phyloP scores from a whole-genome alignment of 164 flowering plant genomes.

The Kalanchoe fedtschenkoi region DNA sequence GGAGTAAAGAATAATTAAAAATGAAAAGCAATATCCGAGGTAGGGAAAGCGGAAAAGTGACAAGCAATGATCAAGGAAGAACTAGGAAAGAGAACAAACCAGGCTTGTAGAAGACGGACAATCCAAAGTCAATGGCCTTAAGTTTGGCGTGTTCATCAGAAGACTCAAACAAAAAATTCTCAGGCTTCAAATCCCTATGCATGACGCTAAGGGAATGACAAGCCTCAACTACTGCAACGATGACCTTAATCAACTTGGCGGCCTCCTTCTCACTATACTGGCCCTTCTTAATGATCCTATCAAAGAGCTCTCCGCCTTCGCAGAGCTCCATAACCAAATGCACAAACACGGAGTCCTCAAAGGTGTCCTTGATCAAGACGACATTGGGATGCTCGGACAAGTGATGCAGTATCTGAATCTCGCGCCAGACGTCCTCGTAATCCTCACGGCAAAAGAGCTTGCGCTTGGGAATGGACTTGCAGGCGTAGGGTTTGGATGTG shows the following conservation, averaged over 20 bases:
- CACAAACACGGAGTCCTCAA: constrained; percentile 15
- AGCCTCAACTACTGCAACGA: constrained; percentile 36
- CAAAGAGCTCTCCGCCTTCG: constrained; percentile 19
- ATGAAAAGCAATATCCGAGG: too few relatives aligned
- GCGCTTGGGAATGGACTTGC: constrained; percentile 18
- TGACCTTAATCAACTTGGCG: constrained; percentile 18
- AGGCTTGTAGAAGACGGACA: constrained; percentile 4
- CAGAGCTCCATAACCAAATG: constrained; percentile 7
- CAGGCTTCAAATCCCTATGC: constrained; percentile 8
- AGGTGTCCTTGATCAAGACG: constrained; percentile 17
- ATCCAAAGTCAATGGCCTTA: constrained; percentile 8
- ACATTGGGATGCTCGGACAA: constrained; percentile 20
- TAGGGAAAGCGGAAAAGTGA: too few relatives aligned
- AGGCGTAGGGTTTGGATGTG: constrained; percentile 11
- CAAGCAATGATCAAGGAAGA: not conserved
- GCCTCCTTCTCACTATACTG: constrained; percentile 22
- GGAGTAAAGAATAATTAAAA: too few relatives aligned
- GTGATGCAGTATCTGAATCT: constrained; percentile 24
- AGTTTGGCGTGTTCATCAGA: not conserved
- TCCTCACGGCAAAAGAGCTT: constrained; percentile 18
- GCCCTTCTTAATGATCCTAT: constrained; percentile 20
- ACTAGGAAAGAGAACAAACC: not conserved
- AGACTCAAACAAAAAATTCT: constrained; percentile 5
- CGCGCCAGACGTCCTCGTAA: constrained; percentile 20
- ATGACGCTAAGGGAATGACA: constrained; percentile 1